phyloP scores from a whole-genome alignment of 352 stramenopile species.

The Phytopythium oedochilum region DNA sequence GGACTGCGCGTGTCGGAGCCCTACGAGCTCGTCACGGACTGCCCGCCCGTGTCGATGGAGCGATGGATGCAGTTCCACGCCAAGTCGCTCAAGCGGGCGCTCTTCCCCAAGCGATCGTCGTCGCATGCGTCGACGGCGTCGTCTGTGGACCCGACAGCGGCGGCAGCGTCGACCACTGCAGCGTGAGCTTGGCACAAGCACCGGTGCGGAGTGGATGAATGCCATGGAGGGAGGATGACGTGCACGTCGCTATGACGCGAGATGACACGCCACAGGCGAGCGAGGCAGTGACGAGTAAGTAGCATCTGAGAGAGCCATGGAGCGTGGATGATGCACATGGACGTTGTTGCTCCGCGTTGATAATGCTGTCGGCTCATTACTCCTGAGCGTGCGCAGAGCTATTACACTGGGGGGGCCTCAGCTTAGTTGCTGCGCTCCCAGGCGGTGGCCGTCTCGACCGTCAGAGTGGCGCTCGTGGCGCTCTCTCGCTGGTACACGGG shows the following conservation, averaged over 20 bases:
- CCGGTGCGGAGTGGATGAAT: too few relatives aligned
- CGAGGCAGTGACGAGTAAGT: too few relatives aligned
- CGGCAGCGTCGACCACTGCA: not conserved
- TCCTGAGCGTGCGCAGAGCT: too few relatives aligned
- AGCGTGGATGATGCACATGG: too few relatives aligned
- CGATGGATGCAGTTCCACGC: slow-evolving; percentile 42
- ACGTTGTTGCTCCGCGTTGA: not conserved
- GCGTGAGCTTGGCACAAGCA: not conserved
- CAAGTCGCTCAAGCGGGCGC: slow-evolving; percentile 41
- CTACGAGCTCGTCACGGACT: slow-evolving; percentile 60
- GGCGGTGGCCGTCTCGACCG: slow-evolving; percentile 35
- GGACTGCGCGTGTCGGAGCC: slow-evolving; percentile 25
- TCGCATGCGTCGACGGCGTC: not conserved
- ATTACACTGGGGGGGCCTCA: too few relatives aligned
- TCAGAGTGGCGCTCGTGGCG: slow-evolving; percentile 42
- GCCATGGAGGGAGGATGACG: too few relatives aligned
- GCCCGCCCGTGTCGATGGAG: slow-evolving; percentile 38
- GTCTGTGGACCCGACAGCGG: not conserved
- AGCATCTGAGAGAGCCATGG: too few relatives aligned
- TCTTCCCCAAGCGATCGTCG: slow-evolving; percentile 3
- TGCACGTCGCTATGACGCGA: too few relatives aligned
- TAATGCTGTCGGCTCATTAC: too few relatives aligned
- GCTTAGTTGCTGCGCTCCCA: slow-evolving; percentile 40
- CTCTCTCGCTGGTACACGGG: slow-evolving; percentile 48
- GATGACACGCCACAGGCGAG: too few relatives aligned